Conservation (phyloP, 2,329 filamentous ascomycete species). For the Colletotrichum sp. region DNA sequence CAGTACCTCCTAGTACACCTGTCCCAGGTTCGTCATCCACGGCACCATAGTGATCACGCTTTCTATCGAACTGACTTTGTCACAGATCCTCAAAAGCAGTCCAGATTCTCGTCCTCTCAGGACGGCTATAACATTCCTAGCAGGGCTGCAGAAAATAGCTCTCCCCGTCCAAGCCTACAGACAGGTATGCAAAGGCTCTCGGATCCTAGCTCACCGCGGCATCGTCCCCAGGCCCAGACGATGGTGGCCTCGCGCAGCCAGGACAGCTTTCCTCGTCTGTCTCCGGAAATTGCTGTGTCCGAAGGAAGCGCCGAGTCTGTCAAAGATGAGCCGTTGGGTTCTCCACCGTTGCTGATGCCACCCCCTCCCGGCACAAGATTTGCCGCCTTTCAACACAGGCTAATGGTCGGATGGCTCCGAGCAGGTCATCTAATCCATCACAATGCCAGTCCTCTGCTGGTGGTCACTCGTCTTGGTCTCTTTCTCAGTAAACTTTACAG, state of each 20-base stretch:
- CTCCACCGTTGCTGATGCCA: conserved; percentile 54
- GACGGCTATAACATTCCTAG: conserved; percentile 31
- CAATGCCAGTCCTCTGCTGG: conserved; percentile 36
- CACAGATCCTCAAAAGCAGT: conserved; percentile 37
- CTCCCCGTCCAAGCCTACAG: conserved; percentile 29
- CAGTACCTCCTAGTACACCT: conserved; percentile 53
- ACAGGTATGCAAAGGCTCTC: conserved; percentile 37
- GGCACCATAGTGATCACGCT: not conserved
- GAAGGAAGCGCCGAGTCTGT: conserved; percentile 16
- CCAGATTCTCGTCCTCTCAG: conserved; percentile 29
- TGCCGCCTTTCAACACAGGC: conserved; percentile 36
- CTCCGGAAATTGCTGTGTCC: conserved; percentile 30
- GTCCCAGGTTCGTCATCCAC: conserved; percentile 41
- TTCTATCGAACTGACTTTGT: conserved; percentile 17
- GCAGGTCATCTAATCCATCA: conserved; percentile 29
- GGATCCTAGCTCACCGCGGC: conserved; percentile 29
- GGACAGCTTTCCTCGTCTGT: conserved; percentile 35
- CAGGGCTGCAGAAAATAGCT: conserved; percentile 25
- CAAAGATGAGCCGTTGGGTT: conserved; percentile 23
- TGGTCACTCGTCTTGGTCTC: conserved; percentile 58
- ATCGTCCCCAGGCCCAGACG: conserved; percentile 27
- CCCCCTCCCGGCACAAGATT: conserved; percentile 44
- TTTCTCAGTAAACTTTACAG: conserved; percentile 74
- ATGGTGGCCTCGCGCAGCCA: conserved; percentile 47
- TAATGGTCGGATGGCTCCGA: conserved; percentile 40